Percentiles rank a stretch among this genome's conserved stretches.
These are phyloP conservation scores for Leccinum variabile DNA, from an alignment of 1,284 basidiomycete genomes.

Conservation along the genomic window DNA sequence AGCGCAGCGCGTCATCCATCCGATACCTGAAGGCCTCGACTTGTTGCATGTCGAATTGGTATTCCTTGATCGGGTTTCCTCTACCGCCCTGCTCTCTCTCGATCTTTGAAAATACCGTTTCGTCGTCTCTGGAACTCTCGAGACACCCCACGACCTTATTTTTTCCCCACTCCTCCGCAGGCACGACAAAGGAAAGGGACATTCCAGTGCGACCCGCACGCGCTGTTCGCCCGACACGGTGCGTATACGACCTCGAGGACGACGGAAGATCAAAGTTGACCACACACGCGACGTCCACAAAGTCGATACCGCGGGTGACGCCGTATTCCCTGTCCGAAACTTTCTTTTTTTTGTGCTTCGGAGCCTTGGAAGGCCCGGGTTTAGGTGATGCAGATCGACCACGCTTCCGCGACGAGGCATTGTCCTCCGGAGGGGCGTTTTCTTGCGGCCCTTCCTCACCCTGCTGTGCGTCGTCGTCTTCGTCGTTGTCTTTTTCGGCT, in stretches of 20 bases:
- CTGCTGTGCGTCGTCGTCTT: conserved; percentile 42
- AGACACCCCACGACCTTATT: conserved; percentile 69
- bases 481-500: conserved; percentile 52
- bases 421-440: not conserved
- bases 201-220: conserved; percentile 94
- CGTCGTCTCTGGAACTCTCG: conserved; percentile 73
- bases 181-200: conserved; percentile 89
- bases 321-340: conserved; percentile 80
- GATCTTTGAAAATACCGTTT: conserved; percentile 71
- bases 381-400: conserved; percentile 34
- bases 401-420: conserved; percentile 35
- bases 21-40: conserved; percentile 98
- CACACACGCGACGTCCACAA: conserved; percentile 95
- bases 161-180: conserved; percentile 73
- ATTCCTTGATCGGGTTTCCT: conserved; percentile 85
- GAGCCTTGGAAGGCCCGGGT: conserved; percentile 34
- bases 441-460: conserved; percentile 11
- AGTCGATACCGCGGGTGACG: conserved; percentile 95
- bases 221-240: conserved; percentile 95
- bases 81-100: conserved; percentile 70
- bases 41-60: conserved; percentile 90
- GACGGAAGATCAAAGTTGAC: conserved; percentile 97
- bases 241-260: conserved; percentile 89
- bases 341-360: conserved; percentile 43
- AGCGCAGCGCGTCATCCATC: conserved; percentile 93